Evolutionary conservation across 2,329 filamentous ascomycete genomes (phyloP), one percentile per base, ranked within the genome.

Genomic region (Chaetomium strumarium): DNA sequence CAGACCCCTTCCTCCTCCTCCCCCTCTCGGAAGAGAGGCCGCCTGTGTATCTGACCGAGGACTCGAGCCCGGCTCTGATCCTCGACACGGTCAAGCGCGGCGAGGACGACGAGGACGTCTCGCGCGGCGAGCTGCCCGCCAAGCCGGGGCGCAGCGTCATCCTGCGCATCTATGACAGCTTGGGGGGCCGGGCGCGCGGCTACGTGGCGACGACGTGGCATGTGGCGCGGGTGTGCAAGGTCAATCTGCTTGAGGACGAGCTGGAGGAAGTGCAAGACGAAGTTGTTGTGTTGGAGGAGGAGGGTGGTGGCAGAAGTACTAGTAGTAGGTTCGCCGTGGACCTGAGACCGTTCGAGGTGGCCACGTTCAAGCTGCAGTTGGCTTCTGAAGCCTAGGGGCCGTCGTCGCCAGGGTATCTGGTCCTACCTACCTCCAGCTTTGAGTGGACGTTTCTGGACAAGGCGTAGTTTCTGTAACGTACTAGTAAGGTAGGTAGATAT

Each of bases 71-170:
- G 10, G 85, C 86, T 2, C 73, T 99, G 17, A 75, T 99, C 3
- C 75, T 99, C 0, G 93, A 99, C 66, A 86, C 85, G 1, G 79
- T 99, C 68, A 99, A 99, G 78, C 85, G 93, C 52, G 93, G 89
- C n/a, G 88, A 92, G 66, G 88, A 92, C 62, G 88, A 92, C 60
- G 84, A 86, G 63, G 88, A 90, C 60, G 79, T 90, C 40, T 81
- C 77, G 41, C 70, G 76, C 3, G 79, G 80, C 19, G 79, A 80
- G 34, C 53, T 67, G 55, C 70, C 92, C 31, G 78, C 80, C 3
- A 75, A 75, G 59, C 79, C 81, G 61, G 90, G 89, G 0, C 80
- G 81, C 67, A 95, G 88, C 66, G 78, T 97, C 43, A 85, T 99
- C 55, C 60, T 96, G 53, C 79, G 93, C 1, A 76, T 96, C 17